Percentiles rank a stretch among this genome's conserved stretches.
Evolutionary conservation across 352 stramenopile species (phyloP).

Genomic region (Pythium aristosporum): DNA sequence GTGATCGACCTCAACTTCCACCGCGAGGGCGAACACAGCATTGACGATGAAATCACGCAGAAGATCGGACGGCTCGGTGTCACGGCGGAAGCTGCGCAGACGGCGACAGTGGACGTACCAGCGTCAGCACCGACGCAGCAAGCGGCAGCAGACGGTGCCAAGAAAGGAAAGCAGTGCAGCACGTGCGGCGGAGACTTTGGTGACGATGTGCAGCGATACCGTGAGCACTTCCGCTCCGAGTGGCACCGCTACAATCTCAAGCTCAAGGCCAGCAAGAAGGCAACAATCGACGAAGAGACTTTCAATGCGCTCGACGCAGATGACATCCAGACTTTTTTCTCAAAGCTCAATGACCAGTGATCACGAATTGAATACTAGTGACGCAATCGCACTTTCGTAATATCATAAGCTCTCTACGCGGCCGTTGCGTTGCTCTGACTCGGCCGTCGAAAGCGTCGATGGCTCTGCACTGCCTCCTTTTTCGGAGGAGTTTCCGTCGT

Average conservation of each 20-base stretch:
- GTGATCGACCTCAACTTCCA: constrained; percentile 93
- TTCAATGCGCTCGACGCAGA: constrained; percentile 56
- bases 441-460: constrained; percentile 15
- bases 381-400: background rate
- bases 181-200: constrained; percentile 93
- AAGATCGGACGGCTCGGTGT: constrained; percentile 76
- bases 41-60: constrained; percentile 91
- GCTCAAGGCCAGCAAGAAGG: constrained; percentile 90
- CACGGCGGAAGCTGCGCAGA: constrained; percentile 13
- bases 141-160: constrained; percentile 22
- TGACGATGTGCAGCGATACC: constrained; percentile 79
- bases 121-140: constrained; percentile 6
- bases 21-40: constrained; percentile 87
- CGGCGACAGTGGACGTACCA: constrained; percentile 6
- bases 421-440: constrained; percentile 16
- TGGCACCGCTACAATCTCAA: constrained; percentile 98
- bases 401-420: constrained; percentile 2
- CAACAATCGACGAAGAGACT: constrained; percentile 65
- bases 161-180: constrained; percentile 79
- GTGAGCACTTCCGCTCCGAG: constrained; percentile 94
- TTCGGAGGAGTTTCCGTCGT: constrained; percentile 17
- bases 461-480: background rate
- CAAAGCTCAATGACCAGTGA: constrained; percentile 60
- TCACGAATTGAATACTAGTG: background rate
- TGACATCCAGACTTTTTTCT: constrained; percentile 63